These are phyloP conservation scores for Lactifluus subvellereus DNA, from an alignment of 768 basidiomycete genomes.

Conservation along the genomic window DNA sequence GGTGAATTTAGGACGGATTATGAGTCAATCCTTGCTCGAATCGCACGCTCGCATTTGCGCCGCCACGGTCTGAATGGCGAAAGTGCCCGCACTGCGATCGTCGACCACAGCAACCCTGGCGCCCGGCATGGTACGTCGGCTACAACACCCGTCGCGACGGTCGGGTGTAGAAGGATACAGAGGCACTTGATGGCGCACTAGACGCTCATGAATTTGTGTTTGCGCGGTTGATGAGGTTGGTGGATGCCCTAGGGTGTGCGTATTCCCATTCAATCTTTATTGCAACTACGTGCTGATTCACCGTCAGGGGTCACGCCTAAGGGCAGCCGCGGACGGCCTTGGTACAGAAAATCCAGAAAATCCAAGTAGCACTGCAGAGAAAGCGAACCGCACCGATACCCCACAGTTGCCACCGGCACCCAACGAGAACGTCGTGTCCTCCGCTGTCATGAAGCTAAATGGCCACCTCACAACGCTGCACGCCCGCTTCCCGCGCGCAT, in stretches of 20 bases:
- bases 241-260: too few relatives aligned
- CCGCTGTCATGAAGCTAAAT: slow-evolving; percentile 31
- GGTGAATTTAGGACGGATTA: slow-evolving; percentile 45
- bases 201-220: too few relatives aligned
- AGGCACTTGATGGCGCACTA: slow-evolving; percentile 66
- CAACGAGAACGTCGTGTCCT: neutral
- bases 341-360: too few relatives aligned
- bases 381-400: neutral
- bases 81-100: slow-evolving; percentile 27
- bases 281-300: slow-evolving; percentile 35
- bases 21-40: slow-evolving; percentile 74
- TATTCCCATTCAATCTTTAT: slow-evolving; percentile 31
- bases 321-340: slow-evolving; percentile 34
- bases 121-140: slow-evolving; percentile 77
- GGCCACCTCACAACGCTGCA: slow-evolving; percentile 44
- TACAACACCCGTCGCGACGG: slow-evolving; percentile 55
- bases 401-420: slow-evolving; percentile 28
- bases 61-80: slow-evolving; percentile 22
- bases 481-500: slow-evolving; percentile 67
- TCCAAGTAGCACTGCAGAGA: too few relatives aligned
- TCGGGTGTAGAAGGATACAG: slow-evolving; percentile 74
- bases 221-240: too few relatives aligned
- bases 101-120: slow-evolving; percentile 69
- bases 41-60: slow-evolving; percentile 45
- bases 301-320: slow-evolving; percentile 39